A percentile compares a stretch with the other conserved stretches of the same genome.
Evolutionary conservation across 768 basidiomycete genomes (phyloP).

Genomic region (Psilocybe cubensis): DNA sequence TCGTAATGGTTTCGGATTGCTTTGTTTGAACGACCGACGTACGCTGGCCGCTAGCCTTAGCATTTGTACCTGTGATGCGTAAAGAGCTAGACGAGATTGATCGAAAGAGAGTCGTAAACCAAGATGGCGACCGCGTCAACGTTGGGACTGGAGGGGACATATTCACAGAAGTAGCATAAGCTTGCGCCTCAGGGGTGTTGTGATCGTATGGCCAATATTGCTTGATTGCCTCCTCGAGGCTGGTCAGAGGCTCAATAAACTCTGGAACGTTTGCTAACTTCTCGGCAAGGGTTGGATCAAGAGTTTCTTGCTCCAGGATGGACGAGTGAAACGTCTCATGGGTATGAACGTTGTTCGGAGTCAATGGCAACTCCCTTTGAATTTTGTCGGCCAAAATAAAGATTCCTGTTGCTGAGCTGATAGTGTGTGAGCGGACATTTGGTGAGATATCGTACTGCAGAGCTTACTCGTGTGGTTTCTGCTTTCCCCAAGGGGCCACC

Average conservation of each 20-base stretch:
- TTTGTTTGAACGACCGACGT: not conserved
- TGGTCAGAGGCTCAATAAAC: constrained; percentile 46
- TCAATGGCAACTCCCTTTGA: constrained; percentile 51
- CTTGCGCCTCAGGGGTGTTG: constrained; percentile 21
- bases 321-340: constrained; percentile 68
- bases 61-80: not conserved
- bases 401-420: constrained; percentile 57
- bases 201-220: constrained; percentile 48
- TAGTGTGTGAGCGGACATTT: not conserved
- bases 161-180: constrained; percentile 18
- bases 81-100: not conserved
- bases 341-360: constrained; percentile 43
- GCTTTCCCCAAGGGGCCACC: constrained; percentile 56
- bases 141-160: not conserved
- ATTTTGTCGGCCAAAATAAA: constrained; percentile 49
- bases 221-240: constrained; percentile 57
- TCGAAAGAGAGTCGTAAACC: constrained; percentile 8
- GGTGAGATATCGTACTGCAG: not conserved
- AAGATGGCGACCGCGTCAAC: constrained; percentile 10
- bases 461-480: constrained; percentile 65
- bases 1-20: not conserved
- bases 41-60: not conserved
- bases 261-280: constrained; percentile 44
- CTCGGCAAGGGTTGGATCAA: constrained; percentile 35
- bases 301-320: constrained; percentile 47